Percentiles rank a stretch among this genome's conserved stretches.
Evolutionary conservation across 495 filamentous ascomycete genomes (phyloP).

Genomic region (Penicillium pulvis): DNA sequence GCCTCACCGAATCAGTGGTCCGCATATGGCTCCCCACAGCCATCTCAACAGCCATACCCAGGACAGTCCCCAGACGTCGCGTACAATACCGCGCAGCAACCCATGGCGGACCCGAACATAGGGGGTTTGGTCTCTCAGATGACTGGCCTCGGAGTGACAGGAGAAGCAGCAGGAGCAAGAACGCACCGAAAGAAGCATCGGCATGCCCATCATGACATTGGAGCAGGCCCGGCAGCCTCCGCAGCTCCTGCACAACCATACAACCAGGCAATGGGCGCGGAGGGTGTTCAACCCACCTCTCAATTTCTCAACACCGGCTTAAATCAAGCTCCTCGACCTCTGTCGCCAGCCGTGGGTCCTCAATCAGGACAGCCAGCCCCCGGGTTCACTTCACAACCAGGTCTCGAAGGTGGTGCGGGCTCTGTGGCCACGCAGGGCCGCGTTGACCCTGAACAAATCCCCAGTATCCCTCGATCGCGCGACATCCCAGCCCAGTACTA

Average conservation of each 20-base stretch:
- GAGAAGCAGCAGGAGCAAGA: conserved; percentile 55
- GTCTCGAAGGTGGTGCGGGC: conserved; percentile 38
- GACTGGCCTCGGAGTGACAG: conserved; percentile 74
- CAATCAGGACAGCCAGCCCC: conserved; percentile 47
- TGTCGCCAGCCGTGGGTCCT: conserved; percentile 46
- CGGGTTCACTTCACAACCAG: conserved; percentile 58
- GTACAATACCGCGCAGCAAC: conserved; percentile 39
- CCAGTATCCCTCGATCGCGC: conserved; percentile 84
- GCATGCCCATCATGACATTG: conserved; percentile 89
- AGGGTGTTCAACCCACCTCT: conserved; percentile 55
- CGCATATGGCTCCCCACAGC: conserved; percentile 41
- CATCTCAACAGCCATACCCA: conserved; percentile 30
- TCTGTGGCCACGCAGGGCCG: conserved; percentile 66
- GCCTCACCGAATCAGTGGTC: conserved; percentile 43
- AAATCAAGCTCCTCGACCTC: conserved; percentile 47
- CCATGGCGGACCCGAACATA: conserved; percentile 45
- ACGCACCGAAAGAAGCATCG: conserved; percentile 88
- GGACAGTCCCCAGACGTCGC: conserved; percentile 30
- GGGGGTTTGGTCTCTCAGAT: conserved; percentile 81
- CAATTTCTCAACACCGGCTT: conserved; percentile 73
- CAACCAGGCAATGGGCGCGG: conserved; percentile 63
- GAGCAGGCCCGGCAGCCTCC: conserved; percentile 45
- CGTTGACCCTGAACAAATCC: conserved; percentile 91
- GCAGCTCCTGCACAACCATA: conserved; percentile 56
- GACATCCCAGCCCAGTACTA: conserved; percentile 83